Evolutionary conservation across 805 yeast genomes (phyloP).

Genomic region (Cyberlindnera saturnus): DNA sequence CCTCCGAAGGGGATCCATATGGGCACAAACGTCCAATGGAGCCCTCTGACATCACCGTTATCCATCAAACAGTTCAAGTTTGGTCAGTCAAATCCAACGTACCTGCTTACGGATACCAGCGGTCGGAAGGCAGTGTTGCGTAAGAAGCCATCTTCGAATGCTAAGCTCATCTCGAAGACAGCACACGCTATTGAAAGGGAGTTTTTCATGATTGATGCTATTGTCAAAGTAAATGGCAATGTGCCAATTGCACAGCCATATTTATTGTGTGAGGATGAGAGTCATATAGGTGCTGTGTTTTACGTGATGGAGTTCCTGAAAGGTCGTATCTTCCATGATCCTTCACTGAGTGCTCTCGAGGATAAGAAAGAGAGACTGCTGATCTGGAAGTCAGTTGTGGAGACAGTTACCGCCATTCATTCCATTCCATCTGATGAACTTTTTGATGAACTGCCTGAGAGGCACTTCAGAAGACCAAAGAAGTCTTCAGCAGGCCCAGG

Average conservation of each 20-base stretch:
- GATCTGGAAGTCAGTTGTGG: slow-evolving; percentile 44
- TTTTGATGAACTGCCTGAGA: slow-evolving; percentile 35
- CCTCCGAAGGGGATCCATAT: slow-evolving; percentile 9
- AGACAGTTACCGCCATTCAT: slow-evolving; percentile 44
- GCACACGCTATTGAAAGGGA: slow-evolving; percentile 64
- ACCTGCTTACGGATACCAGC: slow-evolving; percentile 36
- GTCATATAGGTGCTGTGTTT: slow-evolving; percentile 47
- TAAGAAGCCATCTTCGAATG: slow-evolving; percentile 48
- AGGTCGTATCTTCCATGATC: slow-evolving; percentile 52
- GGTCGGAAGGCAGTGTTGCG: slow-evolving; percentile 43
- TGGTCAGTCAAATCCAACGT: slow-evolving; percentile 64
- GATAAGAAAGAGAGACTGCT: slow-evolving; percentile 21
- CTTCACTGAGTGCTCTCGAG: slow-evolving; percentile 33
- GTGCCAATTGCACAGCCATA: slow-evolving; percentile 54
- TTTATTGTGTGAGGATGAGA: slow-evolving; percentile 51
- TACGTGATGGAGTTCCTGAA: slow-evolving; percentile 55
- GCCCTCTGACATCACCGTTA: slow-evolving; percentile 25
- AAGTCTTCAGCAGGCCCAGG: slow-evolving; percentile 19
- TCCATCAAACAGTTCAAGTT: slow-evolving; percentile 46
- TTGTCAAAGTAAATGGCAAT: slow-evolving; percentile 16
- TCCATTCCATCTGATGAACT: slow-evolving; percentile 39
- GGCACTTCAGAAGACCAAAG: slow-evolving; percentile 29
- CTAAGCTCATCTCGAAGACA: slow-evolving; percentile 42
- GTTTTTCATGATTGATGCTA: slow-evolving; percentile 41
- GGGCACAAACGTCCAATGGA: slow-evolving; percentile 18